phyloP scores from a whole-genome alignment of 139 green algal species.

The Tetraselmis striata region DNA sequence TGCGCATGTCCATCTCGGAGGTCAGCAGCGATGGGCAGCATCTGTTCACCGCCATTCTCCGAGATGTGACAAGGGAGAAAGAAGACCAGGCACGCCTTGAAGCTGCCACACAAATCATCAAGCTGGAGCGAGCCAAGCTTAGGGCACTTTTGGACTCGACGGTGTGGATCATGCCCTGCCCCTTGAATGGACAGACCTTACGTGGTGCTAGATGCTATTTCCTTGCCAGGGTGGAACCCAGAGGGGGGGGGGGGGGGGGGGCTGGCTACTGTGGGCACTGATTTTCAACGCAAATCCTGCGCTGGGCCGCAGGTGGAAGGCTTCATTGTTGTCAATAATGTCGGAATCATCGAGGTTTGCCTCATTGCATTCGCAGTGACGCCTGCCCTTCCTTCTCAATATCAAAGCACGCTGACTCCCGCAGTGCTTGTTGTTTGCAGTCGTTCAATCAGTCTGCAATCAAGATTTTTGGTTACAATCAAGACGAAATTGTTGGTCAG shows the following conservation, averaged over 20 bases:
- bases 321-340: neutral
- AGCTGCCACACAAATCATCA: neutral
- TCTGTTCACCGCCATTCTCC: neutral
- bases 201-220: too few relatives aligned
- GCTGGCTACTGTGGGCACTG: too few relatives aligned
- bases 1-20: neutral
- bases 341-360: neutral
- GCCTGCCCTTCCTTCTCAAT: neutral
- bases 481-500: neutral
- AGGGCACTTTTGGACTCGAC: neutral
- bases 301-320: neutral
- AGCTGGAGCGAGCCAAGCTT: neutral
- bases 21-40: neutral
- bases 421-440: neutral
- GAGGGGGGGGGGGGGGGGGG: too few relatives aligned
- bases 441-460: neutral
- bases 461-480: neutral
- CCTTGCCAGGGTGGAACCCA: too few relatives aligned
- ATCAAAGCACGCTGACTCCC: neutral
- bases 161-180: too few relatives aligned
- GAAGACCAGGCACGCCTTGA: neutral
- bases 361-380: neutral
- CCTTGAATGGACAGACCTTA: too few relatives aligned
- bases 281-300: too few relatives aligned
- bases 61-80: neutral